Base-by-base conservation (phyloP, 2,329 filamentous ascomycete genomes). In the Botryosphaeria dothidea region DNA sequence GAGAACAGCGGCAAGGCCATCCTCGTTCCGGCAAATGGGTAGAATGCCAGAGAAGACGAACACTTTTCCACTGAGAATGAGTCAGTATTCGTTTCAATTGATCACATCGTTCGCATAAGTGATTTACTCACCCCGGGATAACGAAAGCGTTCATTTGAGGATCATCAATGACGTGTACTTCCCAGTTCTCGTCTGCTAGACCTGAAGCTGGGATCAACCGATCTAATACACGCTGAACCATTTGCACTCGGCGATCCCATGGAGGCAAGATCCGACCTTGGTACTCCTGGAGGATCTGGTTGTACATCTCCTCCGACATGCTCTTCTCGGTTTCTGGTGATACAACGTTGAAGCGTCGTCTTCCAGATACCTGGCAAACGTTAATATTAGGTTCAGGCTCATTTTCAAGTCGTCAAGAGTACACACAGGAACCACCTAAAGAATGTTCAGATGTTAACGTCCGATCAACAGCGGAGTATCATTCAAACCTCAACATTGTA, bases 41-140 rank as follows among this genome's bases (percentile, higher is more conserved):
- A 93, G 76, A 34, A 94, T 87, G 41, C 91, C 91, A 68, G 86
- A 89, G 72, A 88, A 90, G 1, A 94, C 90, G 73, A 93, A 93
- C 0, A 94, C 90, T 71, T 93, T 92, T 25, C 91, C 90, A 4
- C 88, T 81, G 62, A 52, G 11, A 25, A 27, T 2, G 27, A 6
- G 5, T 46, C 4, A 62, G 34, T 11, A 19, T 31, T 2, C n/a
- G 31, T 2, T 15, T 8, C 7, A 34, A 34, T 8, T 3, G 7
- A 8, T 34, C 31, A 34, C 31, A 11, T 34, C 31, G 31, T 34
- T 3, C n/a, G 15, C n/a, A 17, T 1, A 31, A 17, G 17, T 8
- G 3, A 19, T 11, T 2, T 8, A 23, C 41, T 34, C 74, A 82
- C 81, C 83, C 90, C 0, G 91, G 91, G 5, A 92, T 83, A 1